Percentiles rank a stretch among this genome's conserved stretches.
These are phyloP conservation scores for button mushroom (Agaricus bisporus) DNA, from an alignment of 768 basidiomycete species.

Conservation along the genomic window DNA sequence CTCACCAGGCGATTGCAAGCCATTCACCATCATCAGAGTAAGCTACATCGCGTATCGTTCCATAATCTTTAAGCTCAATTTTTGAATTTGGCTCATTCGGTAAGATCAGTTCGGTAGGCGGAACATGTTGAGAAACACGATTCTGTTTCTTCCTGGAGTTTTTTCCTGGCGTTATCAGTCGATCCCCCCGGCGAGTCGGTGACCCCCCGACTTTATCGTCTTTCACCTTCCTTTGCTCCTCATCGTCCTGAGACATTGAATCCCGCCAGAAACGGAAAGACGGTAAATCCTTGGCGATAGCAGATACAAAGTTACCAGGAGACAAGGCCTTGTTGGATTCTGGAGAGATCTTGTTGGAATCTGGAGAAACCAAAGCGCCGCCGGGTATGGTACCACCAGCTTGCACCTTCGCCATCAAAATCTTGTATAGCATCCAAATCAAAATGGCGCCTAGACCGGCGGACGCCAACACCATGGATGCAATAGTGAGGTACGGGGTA, in stretches of 20 bases:
- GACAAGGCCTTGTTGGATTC: no score
- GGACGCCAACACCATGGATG: not conserved
- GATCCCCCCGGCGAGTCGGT: no score
- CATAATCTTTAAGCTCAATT: conserved; percentile 1
- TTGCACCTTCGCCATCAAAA: not conserved
- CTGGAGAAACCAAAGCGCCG: not conserved
- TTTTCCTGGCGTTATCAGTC: no score
- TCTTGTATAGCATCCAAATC: conserved; percentile 2
- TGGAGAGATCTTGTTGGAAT: not conserved
- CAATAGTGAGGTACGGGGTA: conserved; percentile 2
- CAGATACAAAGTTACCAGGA: no score
- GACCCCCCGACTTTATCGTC: no score
- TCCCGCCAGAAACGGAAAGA: no score
- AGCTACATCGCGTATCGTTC: not conserved
- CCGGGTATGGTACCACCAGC: conserved; percentile 1
- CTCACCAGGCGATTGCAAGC: conserved; percentile 8
- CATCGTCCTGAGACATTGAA: no score
- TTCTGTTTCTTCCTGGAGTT: no score
- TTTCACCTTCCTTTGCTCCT: no score
- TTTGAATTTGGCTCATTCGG: not conserved
- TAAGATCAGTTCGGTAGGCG: not conserved
- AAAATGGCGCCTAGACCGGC: conserved; percentile 2
- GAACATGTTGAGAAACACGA: no score
- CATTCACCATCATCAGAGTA: conserved; percentile 5
- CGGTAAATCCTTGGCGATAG: no score